These are phyloP conservation scores for Leishmania arabica DNA, from an alignment of 208 protist species.

Conservation along the genomic window DNA sequence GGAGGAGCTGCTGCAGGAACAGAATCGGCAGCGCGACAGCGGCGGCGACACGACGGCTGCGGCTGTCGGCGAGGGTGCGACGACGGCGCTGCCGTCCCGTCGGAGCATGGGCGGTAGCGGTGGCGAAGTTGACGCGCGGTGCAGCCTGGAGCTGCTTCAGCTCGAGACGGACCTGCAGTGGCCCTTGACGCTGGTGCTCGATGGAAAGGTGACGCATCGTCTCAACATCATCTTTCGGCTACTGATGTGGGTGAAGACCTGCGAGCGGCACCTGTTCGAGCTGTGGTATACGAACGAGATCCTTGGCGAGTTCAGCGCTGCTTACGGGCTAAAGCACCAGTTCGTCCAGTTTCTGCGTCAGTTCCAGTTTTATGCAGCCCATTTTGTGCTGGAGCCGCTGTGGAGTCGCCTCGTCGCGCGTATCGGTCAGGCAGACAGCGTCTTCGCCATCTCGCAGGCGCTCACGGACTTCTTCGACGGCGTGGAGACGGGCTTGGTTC, in stretches of 20 bases:
- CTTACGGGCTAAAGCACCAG: slow-evolving; percentile 86
- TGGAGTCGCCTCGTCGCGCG: slow-evolving; percentile 73
- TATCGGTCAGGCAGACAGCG: slow-evolving; percentile 65
- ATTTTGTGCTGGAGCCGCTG: slow-evolving; percentile 86
- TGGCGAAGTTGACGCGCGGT: slow-evolving; percentile 32
- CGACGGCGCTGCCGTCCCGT: slow-evolving; percentile 4
- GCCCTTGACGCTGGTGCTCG: slow-evolving; percentile 82
- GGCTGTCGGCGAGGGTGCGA: not conserved
- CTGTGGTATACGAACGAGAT: slow-evolving; percentile 59
- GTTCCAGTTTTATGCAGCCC: slow-evolving; percentile 89
- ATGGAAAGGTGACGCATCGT: slow-evolving; percentile 47
- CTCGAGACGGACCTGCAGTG: slow-evolving; percentile 85
- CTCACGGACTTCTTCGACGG: slow-evolving; percentile 78
- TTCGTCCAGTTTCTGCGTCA: slow-evolving; percentile 86
- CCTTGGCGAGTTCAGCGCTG: slow-evolving; percentile 49
- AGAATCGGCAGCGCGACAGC: slow-evolving; percentile 27
- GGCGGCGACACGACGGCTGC: slow-evolving; percentile 6
- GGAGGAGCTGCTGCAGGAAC: slow-evolving; percentile 40
- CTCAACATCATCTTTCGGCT: slow-evolving; percentile 88
- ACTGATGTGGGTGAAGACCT: slow-evolving; percentile 80
- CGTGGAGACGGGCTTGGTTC: slow-evolving; percentile 69
- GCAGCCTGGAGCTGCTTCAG: slow-evolving; percentile 79
- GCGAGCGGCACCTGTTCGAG: slow-evolving; percentile 69
- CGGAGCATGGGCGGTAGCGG: slow-evolving; percentile 1
- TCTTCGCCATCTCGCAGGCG: slow-evolving; percentile 72